Conservation (phyloP, 75 land plant genomes). For the Pseudotsuga menziesii region DNA sequence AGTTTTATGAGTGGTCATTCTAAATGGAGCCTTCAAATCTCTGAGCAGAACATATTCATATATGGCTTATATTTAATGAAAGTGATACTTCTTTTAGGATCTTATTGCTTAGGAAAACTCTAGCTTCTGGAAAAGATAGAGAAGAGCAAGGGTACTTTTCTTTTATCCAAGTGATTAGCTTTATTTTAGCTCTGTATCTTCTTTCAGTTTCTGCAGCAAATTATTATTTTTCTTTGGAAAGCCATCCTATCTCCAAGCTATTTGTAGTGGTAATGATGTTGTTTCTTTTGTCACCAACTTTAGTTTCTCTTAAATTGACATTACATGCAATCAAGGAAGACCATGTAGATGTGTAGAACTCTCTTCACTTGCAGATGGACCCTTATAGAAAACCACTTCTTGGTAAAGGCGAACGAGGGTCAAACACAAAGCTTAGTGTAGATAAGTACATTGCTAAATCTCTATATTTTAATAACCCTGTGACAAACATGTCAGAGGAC, state of each 20-base stretch:
- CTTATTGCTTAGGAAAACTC: too few relatives aligned
- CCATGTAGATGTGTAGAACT: not conserved
- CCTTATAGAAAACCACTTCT: conserved; percentile 15
- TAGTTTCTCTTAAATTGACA: conserved; percentile 52
- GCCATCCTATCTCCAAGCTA: conserved; percentile 10
- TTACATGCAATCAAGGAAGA: conserved; percentile 15
- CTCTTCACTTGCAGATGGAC: not conserved
- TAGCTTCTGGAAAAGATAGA: too few relatives aligned
- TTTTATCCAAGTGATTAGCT: too few relatives aligned
- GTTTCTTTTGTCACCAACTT: conserved; percentile 29
- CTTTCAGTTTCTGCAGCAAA: too few relatives aligned
- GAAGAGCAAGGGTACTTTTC: too few relatives aligned
- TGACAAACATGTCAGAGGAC: not conserved
- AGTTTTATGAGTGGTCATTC: too few relatives aligned
- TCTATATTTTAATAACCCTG: not conserved
- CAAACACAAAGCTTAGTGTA: not conserved
- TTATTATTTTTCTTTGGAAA: too few relatives aligned
- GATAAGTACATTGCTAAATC: not conserved
- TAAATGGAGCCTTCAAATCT: too few relatives aligned
- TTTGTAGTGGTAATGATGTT: conserved; percentile 41
- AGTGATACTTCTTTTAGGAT: too few relatives aligned
- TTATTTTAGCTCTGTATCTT: too few relatives aligned
- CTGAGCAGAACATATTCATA: too few relatives aligned
- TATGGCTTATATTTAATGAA: too few relatives aligned
- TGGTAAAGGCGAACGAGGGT: not conserved